These are phyloP conservation scores for Suillus subalutaceus DNA, from an alignment of 768 basidiomycete genomes.

Conservation along the genomic window DNA sequence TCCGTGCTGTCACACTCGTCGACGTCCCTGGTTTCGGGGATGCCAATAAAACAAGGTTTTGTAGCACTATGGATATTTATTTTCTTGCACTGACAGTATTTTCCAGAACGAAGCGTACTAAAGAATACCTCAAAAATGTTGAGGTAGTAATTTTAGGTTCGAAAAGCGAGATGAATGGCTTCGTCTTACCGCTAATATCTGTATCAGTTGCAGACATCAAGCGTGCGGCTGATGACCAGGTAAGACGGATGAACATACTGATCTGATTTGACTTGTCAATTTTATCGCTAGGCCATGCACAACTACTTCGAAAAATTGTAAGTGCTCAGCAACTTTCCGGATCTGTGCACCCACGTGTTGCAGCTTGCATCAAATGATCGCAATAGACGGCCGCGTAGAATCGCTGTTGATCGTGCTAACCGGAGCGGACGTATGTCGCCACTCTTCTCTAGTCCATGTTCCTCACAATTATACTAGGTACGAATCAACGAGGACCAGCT, in stretches of 20 bases:
- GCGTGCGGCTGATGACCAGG: constrained; percentile 1
- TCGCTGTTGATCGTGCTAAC: neutral
- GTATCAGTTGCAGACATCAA: constrained; percentile 1
- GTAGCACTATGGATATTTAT: neutral
- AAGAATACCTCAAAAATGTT: neutral
- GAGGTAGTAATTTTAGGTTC: neutral
- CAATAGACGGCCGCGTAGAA: neutral
- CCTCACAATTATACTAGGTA: neutral
- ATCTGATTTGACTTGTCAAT: neutral
- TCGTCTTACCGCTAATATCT: neutral
- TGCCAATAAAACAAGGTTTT: constrained; percentile 2
- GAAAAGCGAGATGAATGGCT: neutral
- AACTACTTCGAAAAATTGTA: neutral
- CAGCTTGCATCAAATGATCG: neutral
- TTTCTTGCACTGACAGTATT: neutral
- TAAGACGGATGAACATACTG: neutral
- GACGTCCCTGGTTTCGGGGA: neutral
- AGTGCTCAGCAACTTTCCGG: neutral
- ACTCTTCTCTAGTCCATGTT: neutral
- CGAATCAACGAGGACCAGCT: neutral
- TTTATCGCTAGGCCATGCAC: neutral
- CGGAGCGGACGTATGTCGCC: neutral
- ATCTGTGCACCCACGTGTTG: neutral
- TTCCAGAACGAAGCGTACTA: neutral
- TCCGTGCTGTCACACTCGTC: neutral